These are phyloP conservation scores for Phytophthora sojae DNA, from an alignment of 352 stramenopile species.

Conservation along the genomic window DNA sequence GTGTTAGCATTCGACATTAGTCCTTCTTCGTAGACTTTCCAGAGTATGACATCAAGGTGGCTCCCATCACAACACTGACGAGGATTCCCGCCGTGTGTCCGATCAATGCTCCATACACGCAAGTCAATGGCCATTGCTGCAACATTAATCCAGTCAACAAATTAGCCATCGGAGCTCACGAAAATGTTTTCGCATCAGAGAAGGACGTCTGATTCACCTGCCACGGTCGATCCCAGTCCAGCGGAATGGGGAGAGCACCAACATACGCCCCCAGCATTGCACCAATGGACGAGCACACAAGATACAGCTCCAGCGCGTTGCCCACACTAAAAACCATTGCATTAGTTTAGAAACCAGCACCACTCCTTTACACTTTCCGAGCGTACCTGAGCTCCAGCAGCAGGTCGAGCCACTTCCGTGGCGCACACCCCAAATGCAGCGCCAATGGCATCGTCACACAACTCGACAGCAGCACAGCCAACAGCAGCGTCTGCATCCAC, in stretches of 20 bases:
- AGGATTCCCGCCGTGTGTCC: constrained; percentile 57
- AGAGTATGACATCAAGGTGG: constrained; percentile 16
- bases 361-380: not conserved
- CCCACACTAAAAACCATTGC: constrained; percentile 38
- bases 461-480: constrained; percentile 66
- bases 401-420: constrained; percentile 59
- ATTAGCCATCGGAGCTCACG: not conserved
- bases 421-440: constrained; percentile 44
- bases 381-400: constrained; percentile 61
- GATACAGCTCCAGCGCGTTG: constrained; percentile 50
- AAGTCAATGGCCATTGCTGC: constrained; percentile 89
- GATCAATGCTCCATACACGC: constrained; percentile 73
- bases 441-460: constrained; percentile 55
- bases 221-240: constrained; percentile 91
- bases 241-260: constrained; percentile 79
- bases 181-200: not conserved
- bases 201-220: constrained; percentile 52
- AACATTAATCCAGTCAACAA: constrained; percentile 8
- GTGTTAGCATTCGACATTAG: constrained; percentile 15
- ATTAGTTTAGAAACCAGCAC: not conserved
- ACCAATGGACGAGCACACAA: constrained; percentile 65
- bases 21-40: constrained; percentile 33
- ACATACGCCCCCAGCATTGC: constrained; percentile 73
- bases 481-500: constrained; percentile 63
- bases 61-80: constrained; percentile 24